Conservation (phyloP, 2,329 filamentous ascomycete species). For the Cercospora brassicicola region DNA sequence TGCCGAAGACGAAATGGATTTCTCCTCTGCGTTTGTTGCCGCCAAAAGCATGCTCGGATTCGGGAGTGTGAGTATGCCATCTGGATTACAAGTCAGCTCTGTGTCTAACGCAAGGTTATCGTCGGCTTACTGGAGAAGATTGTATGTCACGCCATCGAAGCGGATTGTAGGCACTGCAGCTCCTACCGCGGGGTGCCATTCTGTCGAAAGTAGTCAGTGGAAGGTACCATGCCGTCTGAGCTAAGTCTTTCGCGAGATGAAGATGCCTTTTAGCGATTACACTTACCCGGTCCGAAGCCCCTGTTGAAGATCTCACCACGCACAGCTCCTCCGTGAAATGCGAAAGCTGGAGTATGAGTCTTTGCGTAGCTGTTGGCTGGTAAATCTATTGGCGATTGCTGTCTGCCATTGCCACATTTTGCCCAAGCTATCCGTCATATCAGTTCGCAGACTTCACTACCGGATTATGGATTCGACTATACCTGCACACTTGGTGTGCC, state of each 20-base stretch:
- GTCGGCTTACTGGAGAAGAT: not conserved
- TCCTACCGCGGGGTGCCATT: not conserved
- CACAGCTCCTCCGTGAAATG: not conserved
- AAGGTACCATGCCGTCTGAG: not conserved
- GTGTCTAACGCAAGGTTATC: not conserved
- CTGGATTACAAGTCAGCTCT: not conserved
- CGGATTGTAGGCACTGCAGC: not conserved
- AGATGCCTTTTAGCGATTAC: not conserved
- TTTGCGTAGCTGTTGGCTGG: not conserved
- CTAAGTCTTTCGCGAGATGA: not conserved
- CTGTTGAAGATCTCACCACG: not conserved
- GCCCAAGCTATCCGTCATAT: not conserved
- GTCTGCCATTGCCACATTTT: not conserved
- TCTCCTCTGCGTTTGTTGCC: not conserved
- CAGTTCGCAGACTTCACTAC: not conserved
- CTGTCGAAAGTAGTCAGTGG: not conserved
- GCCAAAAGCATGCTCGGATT: slow-evolving; percentile 1
- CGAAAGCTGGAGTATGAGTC: not conserved
- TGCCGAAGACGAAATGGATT: not conserved
- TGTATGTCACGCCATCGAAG: not conserved
- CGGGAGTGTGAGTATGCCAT: not conserved
- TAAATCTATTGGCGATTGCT: not conserved
- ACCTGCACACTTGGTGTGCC: not conserved
- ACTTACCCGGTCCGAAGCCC: not conserved
- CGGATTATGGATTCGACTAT: not conserved